phyloP scores from a whole-genome alignment of 495 filamentous ascomycete genomes.

The Poronia punctata region DNA sequence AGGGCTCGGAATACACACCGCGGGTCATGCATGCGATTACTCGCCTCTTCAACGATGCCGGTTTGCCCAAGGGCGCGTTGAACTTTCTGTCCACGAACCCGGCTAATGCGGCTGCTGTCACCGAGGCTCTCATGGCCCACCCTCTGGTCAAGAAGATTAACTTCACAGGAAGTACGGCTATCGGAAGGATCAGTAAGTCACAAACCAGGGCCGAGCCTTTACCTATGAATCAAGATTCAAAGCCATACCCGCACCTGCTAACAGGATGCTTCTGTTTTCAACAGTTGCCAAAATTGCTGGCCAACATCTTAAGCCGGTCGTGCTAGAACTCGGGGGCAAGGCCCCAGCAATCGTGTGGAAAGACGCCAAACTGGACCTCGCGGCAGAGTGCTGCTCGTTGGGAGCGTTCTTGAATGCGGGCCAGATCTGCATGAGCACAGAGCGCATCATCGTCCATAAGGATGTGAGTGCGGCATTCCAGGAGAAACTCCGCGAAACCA shows the following conservation, averaged over 20 bases:
- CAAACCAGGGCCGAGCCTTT: background rate
- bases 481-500: conserved; percentile 43
- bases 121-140: conserved; percentile 48
- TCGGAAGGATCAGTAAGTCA: conserved; percentile 45
- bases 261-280: background rate
- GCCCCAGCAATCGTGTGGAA: conserved; percentile 57
- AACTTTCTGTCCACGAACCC: conserved; percentile 51
- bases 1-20: conserved; percentile 71
- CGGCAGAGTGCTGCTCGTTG: conserved; percentile 43
- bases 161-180: conserved; percentile 57
- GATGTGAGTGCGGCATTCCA: conserved; percentile 60
- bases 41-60: conserved; percentile 64
- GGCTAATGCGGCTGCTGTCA: conserved; percentile 47
- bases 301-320: conserved; percentile 58
- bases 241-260: conserved; percentile 2
- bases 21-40: conserved; percentile 67
- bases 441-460: conserved; percentile 77
- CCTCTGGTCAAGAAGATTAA: conserved; percentile 55
- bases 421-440: conserved; percentile 86
- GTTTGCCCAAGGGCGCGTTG: conserved; percentile 54
- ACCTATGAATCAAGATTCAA: background rate
- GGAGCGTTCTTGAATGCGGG: conserved; percentile 57
- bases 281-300: conserved; percentile 50
- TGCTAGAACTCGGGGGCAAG: conserved; percentile 66
- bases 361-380: conserved; percentile 56